phyloP scores from a whole-genome alignment of 768 basidiomycete genomes.

The Sutorius australiensis region DNA sequence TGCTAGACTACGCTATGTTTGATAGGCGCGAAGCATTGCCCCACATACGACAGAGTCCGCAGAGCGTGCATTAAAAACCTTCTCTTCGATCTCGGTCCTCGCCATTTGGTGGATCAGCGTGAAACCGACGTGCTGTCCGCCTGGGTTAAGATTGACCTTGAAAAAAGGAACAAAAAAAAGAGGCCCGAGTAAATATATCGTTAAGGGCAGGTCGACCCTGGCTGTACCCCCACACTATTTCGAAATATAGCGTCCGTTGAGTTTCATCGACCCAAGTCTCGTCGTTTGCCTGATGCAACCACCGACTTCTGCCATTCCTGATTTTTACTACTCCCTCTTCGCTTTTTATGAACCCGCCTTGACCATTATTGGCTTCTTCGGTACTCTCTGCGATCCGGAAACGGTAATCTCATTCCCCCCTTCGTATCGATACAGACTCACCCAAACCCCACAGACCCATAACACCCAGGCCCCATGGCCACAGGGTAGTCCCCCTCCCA shows the following conservation, averaged over 20 bases:
- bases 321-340: slow-evolving; percentile 70
- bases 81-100: slow-evolving; percentile 62
- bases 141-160: slow-evolving; percentile 66
- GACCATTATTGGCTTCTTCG: slow-evolving; percentile 60
- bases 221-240: not conserved
- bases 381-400: slow-evolving; percentile 61
- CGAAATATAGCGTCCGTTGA: not conserved
- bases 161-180: slow-evolving; percentile 34
- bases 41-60: slow-evolving; percentile 19
- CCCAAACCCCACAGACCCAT: slow-evolving; percentile 46
- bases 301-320: slow-evolving; percentile 60
- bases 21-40: slow-evolving; percentile 48
- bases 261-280: too few relatives aligned
- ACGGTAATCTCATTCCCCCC: slow-evolving; percentile 38
- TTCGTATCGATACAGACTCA: not conserved
- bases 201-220: slow-evolving; percentile 27
- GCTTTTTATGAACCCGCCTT: slow-evolving; percentile 72
- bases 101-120: slow-evolving; percentile 71
- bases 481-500: slow-evolving; percentile 41
- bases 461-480: slow-evolving; percentile 78
- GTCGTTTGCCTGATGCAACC: slow-evolving; percentile 34
- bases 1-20: slow-evolving; percentile 25
- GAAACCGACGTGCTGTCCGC: slow-evolving; percentile 41
- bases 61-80: slow-evolving; percentile 69
- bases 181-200: not conserved